Percentiles rank a stretch among this genome's conserved stretches.
Conservation (phyloP, 169 alveolate species). For the Plasmodium chabaudi region DNA sequence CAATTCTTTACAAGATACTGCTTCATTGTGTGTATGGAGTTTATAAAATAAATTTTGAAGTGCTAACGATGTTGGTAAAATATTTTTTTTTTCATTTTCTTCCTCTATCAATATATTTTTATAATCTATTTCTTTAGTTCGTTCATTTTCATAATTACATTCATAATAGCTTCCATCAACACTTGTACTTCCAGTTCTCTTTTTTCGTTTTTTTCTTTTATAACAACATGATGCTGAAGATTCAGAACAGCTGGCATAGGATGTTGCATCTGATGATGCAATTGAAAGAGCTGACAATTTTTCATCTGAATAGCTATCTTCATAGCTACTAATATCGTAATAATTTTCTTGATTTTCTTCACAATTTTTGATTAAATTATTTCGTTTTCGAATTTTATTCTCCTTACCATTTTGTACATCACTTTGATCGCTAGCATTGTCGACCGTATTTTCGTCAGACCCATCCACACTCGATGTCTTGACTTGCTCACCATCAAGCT, state of each 20-base stretch:
- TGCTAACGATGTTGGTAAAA: slow-evolving; percentile 88
- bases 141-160: slow-evolving; percentile 12
- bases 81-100: slow-evolving; percentile 86
- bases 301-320: slow-evolving; percentile 32
- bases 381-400: not conserved
- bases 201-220: slow-evolving; percentile 39
- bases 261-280: slow-evolving; percentile 63
- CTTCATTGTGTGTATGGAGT: slow-evolving; percentile 91
- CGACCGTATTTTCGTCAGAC: not conserved
- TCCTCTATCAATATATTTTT: slow-evolving; percentile 86
- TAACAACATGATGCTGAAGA: slow-evolving; percentile 29
- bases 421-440: not conserved
- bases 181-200: not conserved
- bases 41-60: slow-evolving; percentile 94
- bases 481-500: too few species aligned
- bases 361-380: not conserved
- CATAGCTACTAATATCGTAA: slow-evolving; percentile 29
- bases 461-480: not conserved
- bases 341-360: slow-evolving; percentile 10
- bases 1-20: slow-evolving; percentile 92
- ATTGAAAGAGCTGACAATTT: slow-evolving; percentile 55
- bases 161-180: too few species aligned
- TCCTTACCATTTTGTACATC: not conserved
- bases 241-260: slow-evolving; percentile 49
- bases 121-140: slow-evolving; percentile 82